Evolutionary conservation across 1,139 yeast genomes (phyloP), one percentile per base, ranked within the genome.

Genomic region (Debaryomycetaceae sp.): DNA sequence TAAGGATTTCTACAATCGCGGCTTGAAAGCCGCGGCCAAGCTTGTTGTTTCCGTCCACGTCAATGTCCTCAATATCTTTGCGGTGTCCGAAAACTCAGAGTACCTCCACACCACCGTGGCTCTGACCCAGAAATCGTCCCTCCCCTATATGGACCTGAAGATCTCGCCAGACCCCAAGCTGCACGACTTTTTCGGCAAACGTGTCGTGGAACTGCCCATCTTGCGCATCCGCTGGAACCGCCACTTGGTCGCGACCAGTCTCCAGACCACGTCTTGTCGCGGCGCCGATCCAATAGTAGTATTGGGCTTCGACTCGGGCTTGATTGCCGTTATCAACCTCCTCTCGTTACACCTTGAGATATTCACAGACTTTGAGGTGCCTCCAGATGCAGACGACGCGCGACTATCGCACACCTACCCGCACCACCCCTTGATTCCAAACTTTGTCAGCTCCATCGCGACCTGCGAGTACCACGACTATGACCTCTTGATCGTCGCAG

Each of bases 281-380:
- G 33, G 37, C 19, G 37, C 38, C 15, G 51, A 51, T 8, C 57
- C 62, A 2, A 35, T 52, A 2, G 44, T 58, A 1, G 35, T 61
- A 2, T 25, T 60, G n/a, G 70, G 69, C 2, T 45, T 61, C 27
- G 58, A 53, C 34, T 41, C 57, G 4, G 68, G 70, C 3, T 55
- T 53, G 23, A 34, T 62, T 2, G 26, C 57, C 10, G 32, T 59
- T 4, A 30, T 63, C 16, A 55, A 59, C 32, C 42, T 62, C 22
- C 32, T 36, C 2, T 45, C 50, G 11, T 44, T 58, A 31, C 48
- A 50, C 4, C 55, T 39, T 34, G 52, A 54, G 27, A 38, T 44
- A 3, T 46, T 60, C 33, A 51, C 53, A 28, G 47, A 46, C 25
- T 37, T 50, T 25, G 47, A 48, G 10, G 26, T 39, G 23, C 32